Evolutionary conservation across 352 stramenopile genomes (phyloP).

Genomic region (Phytopythium oedochilum): DNA sequence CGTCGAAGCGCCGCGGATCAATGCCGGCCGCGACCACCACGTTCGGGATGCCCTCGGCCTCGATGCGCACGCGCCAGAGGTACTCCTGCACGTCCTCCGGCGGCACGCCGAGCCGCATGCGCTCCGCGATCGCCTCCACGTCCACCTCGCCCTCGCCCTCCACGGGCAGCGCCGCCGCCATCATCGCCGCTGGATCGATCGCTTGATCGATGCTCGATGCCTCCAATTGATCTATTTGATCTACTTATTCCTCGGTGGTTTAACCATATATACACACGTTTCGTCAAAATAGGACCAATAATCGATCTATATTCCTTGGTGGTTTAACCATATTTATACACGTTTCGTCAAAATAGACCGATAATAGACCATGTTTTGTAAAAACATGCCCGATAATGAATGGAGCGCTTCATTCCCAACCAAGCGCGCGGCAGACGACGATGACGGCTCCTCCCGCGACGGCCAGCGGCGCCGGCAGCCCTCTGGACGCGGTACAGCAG

Average conservation of each 20-base stretch:
- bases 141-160: slow-evolving; percentile 47
- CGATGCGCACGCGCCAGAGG: slow-evolving; percentile 75
- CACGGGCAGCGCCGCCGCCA: slow-evolving; percentile 62
- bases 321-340: too few relatives aligned
- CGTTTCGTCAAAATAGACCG: too few relatives aligned
- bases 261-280: too few relatives aligned
- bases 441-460: slow-evolving; percentile 3
- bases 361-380: too few relatives aligned
- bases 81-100: slow-evolving; percentile 81
- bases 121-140: slow-evolving; percentile 45
- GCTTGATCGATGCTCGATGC: background rate
- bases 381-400: too few relatives aligned
- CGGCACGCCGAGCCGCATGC: slow-evolving; percentile 60
- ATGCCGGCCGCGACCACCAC: slow-evolving; percentile 70
- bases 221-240: background rate
- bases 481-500: slow-evolving; percentile 55
- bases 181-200: slow-evolving; percentile 32
- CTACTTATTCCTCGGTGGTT: too few relatives aligned
- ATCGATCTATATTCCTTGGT: too few relatives aligned
- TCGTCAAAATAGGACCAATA: too few relatives aligned
- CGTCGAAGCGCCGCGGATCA: slow-evolving; percentile 61
- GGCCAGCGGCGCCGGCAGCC: slow-evolving; percentile 15
- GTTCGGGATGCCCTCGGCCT: slow-evolving; percentile 74
- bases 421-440: background rate
- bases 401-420: background rate